phyloP scores from a whole-genome alignment of 306 rosid genomes.

The Lithocarpus polystachyus region DNA sequence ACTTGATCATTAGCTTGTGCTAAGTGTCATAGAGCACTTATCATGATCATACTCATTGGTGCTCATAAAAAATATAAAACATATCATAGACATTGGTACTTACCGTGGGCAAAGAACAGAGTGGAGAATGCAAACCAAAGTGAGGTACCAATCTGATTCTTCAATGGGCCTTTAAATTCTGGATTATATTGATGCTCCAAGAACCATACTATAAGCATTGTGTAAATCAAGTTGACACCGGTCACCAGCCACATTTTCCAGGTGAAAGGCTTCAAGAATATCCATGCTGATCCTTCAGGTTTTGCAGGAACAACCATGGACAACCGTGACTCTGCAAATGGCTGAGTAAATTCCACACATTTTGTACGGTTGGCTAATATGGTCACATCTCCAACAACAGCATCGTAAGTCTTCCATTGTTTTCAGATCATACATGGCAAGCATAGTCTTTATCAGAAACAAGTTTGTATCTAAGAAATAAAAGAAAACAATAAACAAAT shows the following conservation, averaged over 20 bases:
- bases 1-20: too few species aligned
- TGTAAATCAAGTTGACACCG: constrained; percentile 43
- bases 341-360: constrained; percentile 60
- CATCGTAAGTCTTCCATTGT: constrained; percentile 54
- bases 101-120: constrained; percentile 74
- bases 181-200: constrained; percentile 50
- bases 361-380: constrained; percentile 37
- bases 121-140: constrained; percentile 66
- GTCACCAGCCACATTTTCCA: constrained; percentile 62
- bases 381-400: constrained; percentile 64
- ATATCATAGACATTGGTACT: constrained; percentile 13
- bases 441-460: constrained; percentile 1
- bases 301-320: constrained; percentile 49
- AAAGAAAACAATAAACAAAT: neutral
- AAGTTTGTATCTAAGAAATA: constrained; percentile 1
- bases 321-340: constrained; percentile 62
- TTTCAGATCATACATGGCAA: constrained; percentile 14
- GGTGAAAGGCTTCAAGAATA: constrained; percentile 64
- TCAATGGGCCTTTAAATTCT: constrained; percentile 53
- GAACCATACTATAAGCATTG: constrained; percentile 54
- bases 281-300: constrained; percentile 41
- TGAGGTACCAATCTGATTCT: constrained; percentile 51
- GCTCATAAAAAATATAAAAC: too few species aligned
- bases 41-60: too few species aligned
- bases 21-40: too few species aligned